Base-by-base conservation (phyloP, 257 asterid genomes). In the Solanum gandarillasii region DNA sequence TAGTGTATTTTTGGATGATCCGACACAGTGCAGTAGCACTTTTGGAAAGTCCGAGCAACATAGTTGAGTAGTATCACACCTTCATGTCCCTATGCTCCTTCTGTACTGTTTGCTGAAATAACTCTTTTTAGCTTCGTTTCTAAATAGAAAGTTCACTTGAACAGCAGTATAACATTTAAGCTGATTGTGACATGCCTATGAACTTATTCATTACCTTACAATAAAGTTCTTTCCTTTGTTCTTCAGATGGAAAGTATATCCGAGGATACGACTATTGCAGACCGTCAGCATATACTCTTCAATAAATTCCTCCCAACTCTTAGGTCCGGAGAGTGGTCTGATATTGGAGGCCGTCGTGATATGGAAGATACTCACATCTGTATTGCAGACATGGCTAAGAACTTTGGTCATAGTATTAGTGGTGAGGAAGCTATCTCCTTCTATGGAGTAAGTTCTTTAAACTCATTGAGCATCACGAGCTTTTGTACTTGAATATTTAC, bases 291-390 rank as follows among this genome's bases (percentile, higher is more conserved):
- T 85, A 87, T 68, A 7, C 11, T 83, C 43, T 31, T 83, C 60
- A 92, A 91, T 86, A 93, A 89, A 88, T 96, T 95, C 89, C 86
- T 92, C 85, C 99, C 99, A 1, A 86, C 90, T 86, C 91, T 94
- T 78, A 93, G 99, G 62, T 93, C 95, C 4, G 99, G 98, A 71
- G 98, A 94, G 87, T 95, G 96, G 94, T 92, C 96, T 9, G 98
- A 96, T 74, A 93, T 95, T 82, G 99, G 99, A 88, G 92, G 89
- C 36, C 96, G 98, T 43, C 38, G 16, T 35, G 87, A 93, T 86
- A 96, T 96, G 99, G 99, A 96, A 88, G 99, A 96, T 89, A 94
- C 98, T 83, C 99, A 94, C 88, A 89, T 96, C 73, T 95, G 99
- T 90, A 95, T 96, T 32, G 91, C 93, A 12, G 93, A 96, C 90